Base-by-base conservation (phyloP, 2,329 filamentous ascomycete genomes). In the Pseudogymnoascus sp. region DNA sequence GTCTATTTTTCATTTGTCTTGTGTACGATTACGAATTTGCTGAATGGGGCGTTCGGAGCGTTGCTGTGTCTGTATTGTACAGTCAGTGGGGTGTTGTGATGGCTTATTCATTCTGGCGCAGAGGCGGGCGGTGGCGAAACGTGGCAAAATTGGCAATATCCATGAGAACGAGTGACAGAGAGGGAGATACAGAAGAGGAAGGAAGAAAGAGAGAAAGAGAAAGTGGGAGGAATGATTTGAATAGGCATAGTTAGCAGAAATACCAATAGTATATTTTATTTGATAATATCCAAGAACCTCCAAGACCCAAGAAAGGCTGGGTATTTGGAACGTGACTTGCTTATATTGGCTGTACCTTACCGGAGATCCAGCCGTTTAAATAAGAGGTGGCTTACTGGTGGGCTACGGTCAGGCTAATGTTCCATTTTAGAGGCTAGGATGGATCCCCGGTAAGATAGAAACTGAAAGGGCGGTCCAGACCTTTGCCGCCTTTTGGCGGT, bases 231-330 rank as follows among this genome's bases (percentile, higher is more conserved):
- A 18, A 6, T 53, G 47, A 53, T 33, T 53, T 53, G 47, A 53
- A 53, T 31, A 31, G 47, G 47, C 47, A 53, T 53, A 53, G 47
- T 6, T 31, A 53, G 47, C 47, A 53, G 14, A 47, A 31, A 53
- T 53, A 53, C 47, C 47, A 53, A 53, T 53, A 53, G 25, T 53
- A 53, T 31, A 53, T 31, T 53, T 53, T 53, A 31, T 53, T 31
- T 53, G 25, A 53, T 53, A 53, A 53, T 53, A 53, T 53, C 47
- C 47, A 53, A 31, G 47, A 53, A 14, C 11, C 4, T 25, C 28
- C 28, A 28, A 28, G 28, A 28, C 28, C 28, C 47, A 53, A 28
- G 25, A 53, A 53, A 53, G 25, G 47, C 25, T 53, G 47, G 47
- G 23, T 16, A 31, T 53, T 50, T 31, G 25, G 25, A 53, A 10